A percentile compares a stretch with the other conserved stretches of the same genome.
Evolutionary conservation across 768 basidiomycete species (phyloP).

Genomic region (Porphyrellus cyaneotinctus): DNA sequence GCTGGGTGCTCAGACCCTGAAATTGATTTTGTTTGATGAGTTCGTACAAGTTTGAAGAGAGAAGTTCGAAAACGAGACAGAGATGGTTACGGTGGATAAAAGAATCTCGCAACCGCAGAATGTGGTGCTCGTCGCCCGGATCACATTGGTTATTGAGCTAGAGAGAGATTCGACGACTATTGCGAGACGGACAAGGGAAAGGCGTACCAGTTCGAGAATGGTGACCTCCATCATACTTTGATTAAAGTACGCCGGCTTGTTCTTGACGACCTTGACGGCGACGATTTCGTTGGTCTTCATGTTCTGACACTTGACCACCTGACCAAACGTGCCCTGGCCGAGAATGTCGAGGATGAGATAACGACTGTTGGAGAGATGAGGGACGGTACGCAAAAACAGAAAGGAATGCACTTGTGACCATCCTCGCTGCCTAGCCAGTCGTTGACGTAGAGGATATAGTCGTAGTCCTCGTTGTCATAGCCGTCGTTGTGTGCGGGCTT

Average conservation of each 20-base stretch:
- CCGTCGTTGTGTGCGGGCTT: conserved; percentile 95
- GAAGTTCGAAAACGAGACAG: conserved; percentile 95
- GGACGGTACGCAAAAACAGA: not conserved
- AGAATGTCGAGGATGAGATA: conserved; percentile 97
- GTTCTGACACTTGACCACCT: conserved; percentile 99
- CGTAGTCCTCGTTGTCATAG: conserved; percentile 98
- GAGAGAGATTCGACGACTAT: not conserved
- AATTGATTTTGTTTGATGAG: conserved; percentile 99
- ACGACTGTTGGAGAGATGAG: conserved; percentile 40
- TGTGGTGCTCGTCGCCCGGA: conserved; percentile 93
- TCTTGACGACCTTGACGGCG: conserved; percentile 99
- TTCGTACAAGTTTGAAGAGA: conserved; percentile 97
- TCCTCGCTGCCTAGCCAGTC: conserved; percentile 95
- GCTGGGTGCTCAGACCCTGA: conserved; percentile 92
- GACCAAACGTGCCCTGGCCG: conserved; percentile 98
- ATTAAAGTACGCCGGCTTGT: conserved; percentile 99
- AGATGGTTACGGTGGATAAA: conserved; percentile 97
- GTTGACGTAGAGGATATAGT: conserved; percentile 99
- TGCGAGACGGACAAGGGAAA: not conserved
- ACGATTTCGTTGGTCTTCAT: conserved; percentile 99
- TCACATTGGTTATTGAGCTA: conserved; percentile 94
- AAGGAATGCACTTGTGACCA: conserved; percentile 77
- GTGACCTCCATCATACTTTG: conserved; percentile 99
- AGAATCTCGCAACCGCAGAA: conserved; percentile 88
- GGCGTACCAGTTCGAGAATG: conserved; percentile 86